A percentile compares a stretch with the other conserved stretches of the same genome.
phyloP scores from a whole-genome alignment of 1,284 basidiomycete genomes.

The Sphagnurus paluster region DNA sequence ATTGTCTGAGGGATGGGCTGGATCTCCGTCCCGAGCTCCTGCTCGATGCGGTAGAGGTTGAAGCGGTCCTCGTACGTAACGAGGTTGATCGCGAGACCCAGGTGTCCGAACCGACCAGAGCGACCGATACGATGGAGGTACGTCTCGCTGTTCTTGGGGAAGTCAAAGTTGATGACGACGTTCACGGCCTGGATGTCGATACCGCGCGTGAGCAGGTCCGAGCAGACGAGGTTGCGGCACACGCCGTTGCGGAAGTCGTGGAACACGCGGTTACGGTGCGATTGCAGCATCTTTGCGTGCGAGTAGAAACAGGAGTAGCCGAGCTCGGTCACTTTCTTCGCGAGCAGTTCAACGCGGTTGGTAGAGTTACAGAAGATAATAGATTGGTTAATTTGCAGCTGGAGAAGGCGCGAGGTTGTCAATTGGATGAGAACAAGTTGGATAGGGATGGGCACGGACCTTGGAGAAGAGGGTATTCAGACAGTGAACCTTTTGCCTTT shows the following conservation, averaged over 20 bases:
- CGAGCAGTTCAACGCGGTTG: conserved; percentile 97
- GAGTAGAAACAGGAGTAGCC: conserved; percentile 99
- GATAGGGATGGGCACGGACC: conserved; percentile 40
- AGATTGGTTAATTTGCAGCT: conserved; percentile 99
- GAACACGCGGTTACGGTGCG: conserved; percentile 98
- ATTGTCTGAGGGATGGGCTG: conserved; percentile 92
- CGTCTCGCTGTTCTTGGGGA: conserved; percentile 98
- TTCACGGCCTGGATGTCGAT: conserved; percentile 99
- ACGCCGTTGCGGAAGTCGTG: conserved; percentile 99
- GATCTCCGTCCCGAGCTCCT: conserved; percentile 98
- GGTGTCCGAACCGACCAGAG: conserved; percentile 95
- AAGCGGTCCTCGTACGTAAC: conserved; percentile 97
- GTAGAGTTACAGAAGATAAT: conserved; percentile 99
- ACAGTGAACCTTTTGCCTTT: conserved; percentile 99
- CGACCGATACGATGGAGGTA: conserved; percentile 98
- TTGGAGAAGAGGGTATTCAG: conserved; percentile 97
- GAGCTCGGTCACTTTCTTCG: conserved; percentile 98
- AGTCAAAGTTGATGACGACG: conserved; percentile 99
- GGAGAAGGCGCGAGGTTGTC: conserved; percentile 11
- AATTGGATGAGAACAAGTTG: neutral
- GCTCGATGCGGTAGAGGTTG: conserved; percentile 97
- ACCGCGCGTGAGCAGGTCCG: conserved; percentile 95
- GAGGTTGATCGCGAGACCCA: conserved; percentile 96
- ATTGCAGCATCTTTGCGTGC: conserved; percentile 99
- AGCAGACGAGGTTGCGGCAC: conserved; percentile 97